Evolutionary conservation across 148 eudicot genomes (phyloP).

Genomic region (Fagopyrum homotropicum): DNA sequence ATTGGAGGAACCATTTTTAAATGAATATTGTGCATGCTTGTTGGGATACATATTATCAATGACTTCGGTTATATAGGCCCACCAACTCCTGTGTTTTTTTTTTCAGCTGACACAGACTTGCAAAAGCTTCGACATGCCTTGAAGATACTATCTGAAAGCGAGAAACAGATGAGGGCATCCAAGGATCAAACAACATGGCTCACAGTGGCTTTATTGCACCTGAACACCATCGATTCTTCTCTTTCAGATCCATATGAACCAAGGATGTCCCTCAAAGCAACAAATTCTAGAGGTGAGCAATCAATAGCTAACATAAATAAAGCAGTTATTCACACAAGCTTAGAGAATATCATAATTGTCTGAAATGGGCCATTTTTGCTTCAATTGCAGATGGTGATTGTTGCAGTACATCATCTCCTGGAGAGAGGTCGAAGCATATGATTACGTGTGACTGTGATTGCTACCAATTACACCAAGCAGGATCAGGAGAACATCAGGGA

Average conservation of each 20-base stretch:
- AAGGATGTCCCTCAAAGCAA: conserved; percentile 43
- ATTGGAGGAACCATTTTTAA: background rate
- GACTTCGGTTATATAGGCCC: background rate
- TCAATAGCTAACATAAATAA: background rate
- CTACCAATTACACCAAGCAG: conserved; percentile 31
- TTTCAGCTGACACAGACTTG: conserved; percentile 67
- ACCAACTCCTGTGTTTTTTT: background rate
- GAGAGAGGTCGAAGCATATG: conserved; percentile 62
- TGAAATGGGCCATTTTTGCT: background rate
- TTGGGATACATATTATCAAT: background rate
- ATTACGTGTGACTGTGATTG: conserved; percentile 38
- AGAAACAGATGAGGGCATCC: conserved; percentile 77
- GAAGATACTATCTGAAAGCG: conserved; percentile 76
- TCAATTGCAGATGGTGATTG: conserved; percentile 64
- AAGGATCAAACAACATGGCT: conserved; percentile 93
- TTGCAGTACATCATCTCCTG: conserved; percentile 65
- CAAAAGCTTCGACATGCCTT: conserved; percentile 82
- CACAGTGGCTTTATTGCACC: conserved; percentile 80
- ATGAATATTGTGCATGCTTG: background rate
- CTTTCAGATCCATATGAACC: conserved; percentile 48
- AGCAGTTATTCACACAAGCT: background rate
- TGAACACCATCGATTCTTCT: conserved; percentile 49
- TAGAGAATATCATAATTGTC: background rate
- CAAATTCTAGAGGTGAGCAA: conserved; percentile 53
- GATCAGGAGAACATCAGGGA: conserved; percentile 35